These are phyloP conservation scores for Mycena sanguinolenta DNA, from an alignment of 768 basidiomycete genomes.

Conservation along the genomic window DNA sequence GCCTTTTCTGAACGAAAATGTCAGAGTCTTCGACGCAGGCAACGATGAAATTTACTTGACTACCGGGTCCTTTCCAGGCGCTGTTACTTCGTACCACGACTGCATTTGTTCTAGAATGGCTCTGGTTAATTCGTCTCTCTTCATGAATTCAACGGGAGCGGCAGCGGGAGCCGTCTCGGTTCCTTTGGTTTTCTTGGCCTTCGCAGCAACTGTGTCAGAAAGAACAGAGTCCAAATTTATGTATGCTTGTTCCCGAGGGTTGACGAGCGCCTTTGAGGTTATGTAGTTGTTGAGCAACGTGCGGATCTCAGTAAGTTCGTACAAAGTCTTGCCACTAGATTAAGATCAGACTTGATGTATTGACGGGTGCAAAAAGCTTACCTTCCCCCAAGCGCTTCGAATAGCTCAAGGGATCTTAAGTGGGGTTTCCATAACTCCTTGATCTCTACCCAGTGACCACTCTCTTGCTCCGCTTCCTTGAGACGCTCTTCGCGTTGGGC, in stretches of 20 bases:
- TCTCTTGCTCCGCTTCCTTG: conserved; percentile 57
- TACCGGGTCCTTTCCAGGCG: conserved; percentile 67
- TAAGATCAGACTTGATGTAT: neutral
- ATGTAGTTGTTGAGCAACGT: conserved; percentile 75
- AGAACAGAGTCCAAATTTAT: conserved; percentile 18
- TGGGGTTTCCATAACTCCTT: conserved; percentile 85
- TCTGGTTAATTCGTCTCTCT: conserved; percentile 15
- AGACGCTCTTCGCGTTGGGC: conserved; percentile 67
- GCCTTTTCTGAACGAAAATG: conserved; percentile 73
- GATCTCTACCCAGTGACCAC: conserved; percentile 65
- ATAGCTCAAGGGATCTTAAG: conserved; percentile 66
- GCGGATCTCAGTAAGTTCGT: conserved; percentile 69
- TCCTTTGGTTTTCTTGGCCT: conserved; percentile 50
- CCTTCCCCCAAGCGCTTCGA: conserved; percentile 75
- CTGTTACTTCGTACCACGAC: conserved; percentile 75
- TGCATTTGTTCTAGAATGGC: conserved; percentile 78
- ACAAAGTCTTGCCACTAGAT: conserved; percentile 65
- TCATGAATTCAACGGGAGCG: conserved; percentile 24
- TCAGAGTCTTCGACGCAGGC: conserved; percentile 4
- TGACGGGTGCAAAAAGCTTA: conserved; percentile 49
- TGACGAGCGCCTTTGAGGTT: conserved; percentile 69
- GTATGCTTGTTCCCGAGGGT: conserved; percentile 46
- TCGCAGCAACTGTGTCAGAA: conserved; percentile 50
- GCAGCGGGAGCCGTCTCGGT: neutral
- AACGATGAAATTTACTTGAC: conserved; percentile 60